Evolutionary conservation across 1,139 yeast genomes (phyloP).

Genomic region (Magnusiomyces tetraspermus): DNA sequence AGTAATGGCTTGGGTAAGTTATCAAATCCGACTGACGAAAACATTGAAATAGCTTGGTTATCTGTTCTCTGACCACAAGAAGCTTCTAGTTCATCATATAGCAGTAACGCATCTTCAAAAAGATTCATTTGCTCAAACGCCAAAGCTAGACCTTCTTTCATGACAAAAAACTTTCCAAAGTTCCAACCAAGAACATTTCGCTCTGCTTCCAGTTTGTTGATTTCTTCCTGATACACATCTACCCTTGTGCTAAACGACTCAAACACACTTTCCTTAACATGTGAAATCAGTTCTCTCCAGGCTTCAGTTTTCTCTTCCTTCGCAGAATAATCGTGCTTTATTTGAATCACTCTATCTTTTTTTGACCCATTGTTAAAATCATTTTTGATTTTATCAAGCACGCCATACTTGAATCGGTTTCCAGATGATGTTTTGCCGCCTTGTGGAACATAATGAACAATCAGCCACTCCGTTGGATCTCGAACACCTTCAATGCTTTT

Average conservation of each 20-base stretch:
- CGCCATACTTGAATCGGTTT: slow-evolving; percentile 45
- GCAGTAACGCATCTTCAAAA: slow-evolving; percentile 47
- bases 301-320: slow-evolving; percentile 36
- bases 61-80: slow-evolving; percentile 24
- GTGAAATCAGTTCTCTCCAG: slow-evolving; percentile 41
- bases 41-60: slow-evolving; percentile 23
- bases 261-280: slow-evolving; percentile 46
- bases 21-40: slow-evolving; percentile 28
- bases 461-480: slow-evolving; percentile 55
- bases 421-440: slow-evolving; percentile 32
- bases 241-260: slow-evolving; percentile 48
- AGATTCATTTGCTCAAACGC: slow-evolving; percentile 45
- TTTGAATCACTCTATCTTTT: slow-evolving; percentile 32
- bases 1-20: slow-evolving; percentile 6
- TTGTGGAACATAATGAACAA: slow-evolving; percentile 46
- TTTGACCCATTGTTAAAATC: slow-evolving; percentile 48
- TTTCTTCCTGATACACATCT: slow-evolving; percentile 33
- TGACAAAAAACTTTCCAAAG: slow-evolving; percentile 37
- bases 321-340: slow-evolving; percentile 33
- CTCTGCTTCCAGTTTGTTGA: slow-evolving; percentile 30
- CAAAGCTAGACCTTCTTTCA: slow-evolving; percentile 40
- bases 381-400: slow-evolving; percentile 52
- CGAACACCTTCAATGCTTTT: slow-evolving; percentile 38
- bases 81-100: slow-evolving; percentile 37
- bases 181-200: slow-evolving; percentile 36